Evolutionary conservation across 2,329 filamentous ascomycete species (phyloP), one percentile per base, ranked within the genome.

Genomic region (Basipetospora chlamydospora): DNA sequence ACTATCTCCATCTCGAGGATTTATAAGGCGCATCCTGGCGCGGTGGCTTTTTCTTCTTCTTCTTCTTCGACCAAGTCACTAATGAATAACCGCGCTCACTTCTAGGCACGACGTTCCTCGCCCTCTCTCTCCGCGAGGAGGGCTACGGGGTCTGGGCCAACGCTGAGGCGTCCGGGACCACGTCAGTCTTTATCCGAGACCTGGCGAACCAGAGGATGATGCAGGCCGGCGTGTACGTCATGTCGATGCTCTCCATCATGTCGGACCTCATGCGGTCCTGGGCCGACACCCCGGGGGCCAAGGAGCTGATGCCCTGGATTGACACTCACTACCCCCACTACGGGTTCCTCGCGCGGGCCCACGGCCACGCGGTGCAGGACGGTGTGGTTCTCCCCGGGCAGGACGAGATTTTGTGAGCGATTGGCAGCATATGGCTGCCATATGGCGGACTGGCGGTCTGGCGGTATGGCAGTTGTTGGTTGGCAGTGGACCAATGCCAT

Each of bases 101-200:
- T 15, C 18, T 26, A 29, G 34, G 34, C 64, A 81, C 77, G 16
- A 63, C 79, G 1, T 85, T 85, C 61, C 65, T 81, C 5, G 76
- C 80, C 0, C 65, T 85, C n/a, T 79, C 77, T 1, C 70, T 85
- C 4, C 64, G 76, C 25, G 68, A 74, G 11, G 77, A 72, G 29
- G 80, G 80, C 18, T 86, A 83, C 60, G 69, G 70, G 26, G 80
- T 86, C 40, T 84, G 69, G 60, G 78, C 77, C 46, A 81, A 83
- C 56, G 67, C 76, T 36, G 80, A 85, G 47, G 79, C 75, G 2
- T 76, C 68, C 0, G 80, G 78, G 2, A 84, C 80, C 1, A 74
- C 74, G 15, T 71, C 67, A 2, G 49, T 59, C 26, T 64, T 77
- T 30, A 64, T 79, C 40, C 66, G 74, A 6, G 71, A 76, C 41